Base-by-base conservation (phyloP, 257 asterid species). In the Solanum gandarillasii region DNA sequence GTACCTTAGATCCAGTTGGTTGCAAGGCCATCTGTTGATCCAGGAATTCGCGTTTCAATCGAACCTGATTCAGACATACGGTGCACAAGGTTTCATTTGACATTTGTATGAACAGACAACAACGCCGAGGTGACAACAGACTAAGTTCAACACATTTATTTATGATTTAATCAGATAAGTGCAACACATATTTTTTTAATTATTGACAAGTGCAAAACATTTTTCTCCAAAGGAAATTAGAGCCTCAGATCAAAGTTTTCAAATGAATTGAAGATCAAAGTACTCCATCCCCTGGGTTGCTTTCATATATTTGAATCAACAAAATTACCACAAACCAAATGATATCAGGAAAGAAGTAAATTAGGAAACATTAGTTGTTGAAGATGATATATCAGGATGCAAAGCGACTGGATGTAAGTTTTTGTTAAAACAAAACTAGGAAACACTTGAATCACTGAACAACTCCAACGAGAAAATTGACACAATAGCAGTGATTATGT, bases 21-120 rank as follows among this genome's bases (percentile, higher is more conserved):
- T 88, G 92, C 23, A 91, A 93, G 88, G 89, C 93, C 55, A 89
- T 68, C 52, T 93, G 96, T 90, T 90, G 95, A 92, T 97, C 99
- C 97, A 97, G 90, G 93, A 88, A 97, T 86, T 97, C 99, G n/a
- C 99, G 99, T 89, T 97, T 97, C 89, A 97, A 94, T 87, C 99
- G 98, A 89, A 97, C 96, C 99, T 97, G 95, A 85, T 86, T 34
- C 90, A 72, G 86, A 90, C 83, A 55, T 67, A 86, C 41, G 79
- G 48, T 75, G 39, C 52, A 35, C 32, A 41, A 88, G 62, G 82
- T 67, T 67, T 39, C 36, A 39, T 71, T 16, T 60, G 12, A 73
- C 13, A 67, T 70, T 27, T 43, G 11, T 39, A 67, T 38, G 38
- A 25, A 8, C 70, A 12, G 36, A 48, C 52, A 41, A n/a, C 86